Conservation (phyloP, 257 asterid species). For the Nicotiana sylvestris region DNA sequence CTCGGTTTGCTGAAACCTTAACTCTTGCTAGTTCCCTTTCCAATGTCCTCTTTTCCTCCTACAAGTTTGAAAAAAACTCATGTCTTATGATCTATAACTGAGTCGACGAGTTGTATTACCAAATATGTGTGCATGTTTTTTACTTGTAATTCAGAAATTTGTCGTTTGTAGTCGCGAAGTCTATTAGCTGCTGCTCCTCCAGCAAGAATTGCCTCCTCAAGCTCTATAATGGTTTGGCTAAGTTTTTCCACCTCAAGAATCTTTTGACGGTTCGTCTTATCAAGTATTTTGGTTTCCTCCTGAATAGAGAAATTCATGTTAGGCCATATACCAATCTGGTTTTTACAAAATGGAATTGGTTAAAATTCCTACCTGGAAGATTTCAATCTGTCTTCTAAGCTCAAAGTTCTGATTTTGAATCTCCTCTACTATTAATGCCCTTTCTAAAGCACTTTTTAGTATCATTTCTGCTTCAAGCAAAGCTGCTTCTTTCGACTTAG, state of each 20-base stretch:
- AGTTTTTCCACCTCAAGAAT: conserved; percentile 79
- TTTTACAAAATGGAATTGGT: not conserved
- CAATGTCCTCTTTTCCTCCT: conserved; percentile 88
- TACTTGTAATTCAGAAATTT: conserved; percentile 65
- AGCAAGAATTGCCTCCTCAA: conserved; percentile 82
- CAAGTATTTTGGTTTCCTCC: conserved; percentile 87
- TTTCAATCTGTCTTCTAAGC: conserved; percentile 77
- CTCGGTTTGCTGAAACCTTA: conserved; percentile 77
- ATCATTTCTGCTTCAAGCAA: conserved; percentile 78
- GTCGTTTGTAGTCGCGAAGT: conserved; percentile 61
- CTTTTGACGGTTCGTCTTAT: conserved; percentile 68
- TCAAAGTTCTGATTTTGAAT: conserved; percentile 76
- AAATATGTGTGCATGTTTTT: not conserved
- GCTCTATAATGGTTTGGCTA: conserved; percentile 68
- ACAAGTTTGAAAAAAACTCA: conserved; percentile 9
- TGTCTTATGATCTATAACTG: conserved; percentile 3
- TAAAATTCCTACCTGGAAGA: conserved; percentile 50
- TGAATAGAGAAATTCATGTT: conserved; percentile 15
- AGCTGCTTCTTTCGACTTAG: conserved; percentile 80
- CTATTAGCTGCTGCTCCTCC: conserved; percentile 80
- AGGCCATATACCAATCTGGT: not conserved
- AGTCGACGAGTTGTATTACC: not conserved
- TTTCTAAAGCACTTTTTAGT: conserved; percentile 67
- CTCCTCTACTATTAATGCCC: conserved; percentile 80
- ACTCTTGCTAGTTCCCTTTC: conserved; percentile 85